Percentiles rank a stretch among this genome's conserved stretches.
phyloP scores from a whole-genome alignment of 805 yeast genomes.

The Torulaspora delbrueckii region DNA sequence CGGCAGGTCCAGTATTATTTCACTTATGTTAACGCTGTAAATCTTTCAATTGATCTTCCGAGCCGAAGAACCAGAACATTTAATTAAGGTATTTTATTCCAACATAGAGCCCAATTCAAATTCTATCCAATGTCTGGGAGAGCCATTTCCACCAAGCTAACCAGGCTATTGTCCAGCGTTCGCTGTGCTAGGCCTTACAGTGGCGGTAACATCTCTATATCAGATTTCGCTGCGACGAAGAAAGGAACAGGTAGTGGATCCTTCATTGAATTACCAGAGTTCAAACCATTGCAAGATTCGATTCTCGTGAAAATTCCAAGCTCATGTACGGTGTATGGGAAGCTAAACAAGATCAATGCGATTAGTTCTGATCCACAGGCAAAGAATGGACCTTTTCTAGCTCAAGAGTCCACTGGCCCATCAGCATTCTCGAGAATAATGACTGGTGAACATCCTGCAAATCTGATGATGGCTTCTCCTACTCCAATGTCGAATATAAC shows the following conservation, averaged over 20 bases:
- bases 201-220: slow-evolving; percentile 2
- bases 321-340: slow-evolving; percentile 21
- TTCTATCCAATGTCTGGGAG: not conserved
- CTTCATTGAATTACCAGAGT: slow-evolving; percentile 28
- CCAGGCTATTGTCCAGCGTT: not conserved
- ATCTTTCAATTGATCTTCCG: not conserved
- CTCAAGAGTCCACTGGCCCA: slow-evolving; percentile 9
- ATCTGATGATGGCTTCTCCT: slow-evolving; percentile 29
- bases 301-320: slow-evolving; percentile 23
- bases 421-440: slow-evolving; percentile 13
- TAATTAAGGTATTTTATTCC: too few species aligned
- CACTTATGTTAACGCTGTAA: too few species aligned
- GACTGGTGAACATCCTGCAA: slow-evolving; percentile 25
- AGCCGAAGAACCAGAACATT: too few species aligned
- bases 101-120: too few species aligned
- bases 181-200: slow-evolving; percentile 1
- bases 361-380: slow-evolving; percentile 12
- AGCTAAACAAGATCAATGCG: slow-evolving; percentile 18
- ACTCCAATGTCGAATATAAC: slow-evolving; percentile 27
- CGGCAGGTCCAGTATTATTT: not conserved
- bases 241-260: slow-evolving; percentile 32
- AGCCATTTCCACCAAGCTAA: not conserved
- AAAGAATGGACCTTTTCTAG: slow-evolving; percentile 11
- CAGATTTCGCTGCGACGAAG: slow-evolving; percentile 18
- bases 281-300: slow-evolving; percentile 21